Conservation (phyloP, 1,284 basidiomycete genomes). For the Apiotrichum porosum region DNA sequence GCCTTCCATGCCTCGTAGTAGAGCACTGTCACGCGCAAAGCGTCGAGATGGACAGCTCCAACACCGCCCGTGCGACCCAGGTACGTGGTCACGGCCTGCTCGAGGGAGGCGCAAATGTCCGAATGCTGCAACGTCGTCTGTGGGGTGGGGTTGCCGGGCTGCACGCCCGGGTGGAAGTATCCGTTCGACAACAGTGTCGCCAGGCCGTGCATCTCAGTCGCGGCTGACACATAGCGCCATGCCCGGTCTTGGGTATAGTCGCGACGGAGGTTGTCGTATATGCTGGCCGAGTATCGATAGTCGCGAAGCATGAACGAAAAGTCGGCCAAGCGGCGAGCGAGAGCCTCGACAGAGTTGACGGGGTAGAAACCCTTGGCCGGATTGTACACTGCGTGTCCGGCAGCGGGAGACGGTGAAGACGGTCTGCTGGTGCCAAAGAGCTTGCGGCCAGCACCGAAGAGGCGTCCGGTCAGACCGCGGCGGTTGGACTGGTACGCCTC, state of each 20-base stretch:
- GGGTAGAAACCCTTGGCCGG: constrained; percentile 49
- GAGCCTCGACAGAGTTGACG: constrained; percentile 48
- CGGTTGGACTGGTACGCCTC: constrained; percentile 82
- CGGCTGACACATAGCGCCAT: constrained; percentile 44
- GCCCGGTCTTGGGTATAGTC: constrained; percentile 54
- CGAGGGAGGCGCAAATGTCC: constrained; percentile 46
- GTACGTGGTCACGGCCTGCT: constrained; percentile 44
- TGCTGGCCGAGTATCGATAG: constrained; percentile 71
- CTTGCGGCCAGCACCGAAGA: constrained; percentile 66
- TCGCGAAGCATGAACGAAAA: constrained; percentile 91
- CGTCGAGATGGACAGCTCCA: constrained; percentile 45
- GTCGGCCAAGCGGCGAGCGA: constrained; percentile 72
- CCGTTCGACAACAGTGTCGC: constrained; percentile 37
- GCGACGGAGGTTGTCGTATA: constrained; percentile 82
- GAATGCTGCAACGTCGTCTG: constrained; percentile 44
- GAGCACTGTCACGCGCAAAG: constrained; percentile 45
- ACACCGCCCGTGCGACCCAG: constrained; percentile 22
- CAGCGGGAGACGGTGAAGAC: constrained; percentile 36
- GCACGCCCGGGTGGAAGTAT: constrained; percentile 40
- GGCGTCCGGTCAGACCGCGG: constrained; percentile 77
- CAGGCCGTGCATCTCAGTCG: constrained; percentile 50
- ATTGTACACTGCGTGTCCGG: constrained; percentile 36
- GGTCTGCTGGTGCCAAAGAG: constrained; percentile 50
- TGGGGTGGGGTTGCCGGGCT: constrained; percentile 19
- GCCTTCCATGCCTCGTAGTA: constrained; percentile 49